Evolutionary conservation across 1,139 yeast species (phyloP).

Genomic region (Casaregolazyma lundiana): DNA sequence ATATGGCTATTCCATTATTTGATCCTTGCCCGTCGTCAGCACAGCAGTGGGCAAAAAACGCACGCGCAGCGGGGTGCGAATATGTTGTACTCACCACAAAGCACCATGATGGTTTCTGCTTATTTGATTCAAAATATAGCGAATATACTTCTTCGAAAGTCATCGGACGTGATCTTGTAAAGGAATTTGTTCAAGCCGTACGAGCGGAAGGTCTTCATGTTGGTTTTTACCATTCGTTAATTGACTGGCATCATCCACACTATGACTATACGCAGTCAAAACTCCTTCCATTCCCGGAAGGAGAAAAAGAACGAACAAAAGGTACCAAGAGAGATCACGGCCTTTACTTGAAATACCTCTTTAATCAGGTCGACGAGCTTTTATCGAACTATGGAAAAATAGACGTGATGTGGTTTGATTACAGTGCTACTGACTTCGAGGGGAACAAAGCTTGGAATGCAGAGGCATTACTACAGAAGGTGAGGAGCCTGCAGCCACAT

Average conservation of each 20-base stretch:
- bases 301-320: constrained; percentile 11
- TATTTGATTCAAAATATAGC: constrained; percentile 14
- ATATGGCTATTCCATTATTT: constrained; percentile 12
- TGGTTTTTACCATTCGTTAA: constrained; percentile 17
- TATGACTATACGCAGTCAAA: constrained; percentile 13
- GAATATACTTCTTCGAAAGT: constrained; percentile 11
- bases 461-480: constrained; percentile 9
- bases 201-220: constrained; percentile 14
- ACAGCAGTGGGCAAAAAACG: constrained; percentile 16
- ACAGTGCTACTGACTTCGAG: constrained; percentile 15
- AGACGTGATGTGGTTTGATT: constrained; percentile 18
- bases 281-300: constrained; percentile 15
- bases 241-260: constrained; percentile 19
- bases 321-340: constrained; percentile 11
- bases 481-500: constrained; percentile 12
- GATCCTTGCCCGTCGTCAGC: constrained; percentile 11
- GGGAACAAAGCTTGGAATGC: constrained; percentile 18
- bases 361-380: constrained; percentile 15
- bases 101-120: constrained; percentile 20
- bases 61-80: constrained; percentile 16
- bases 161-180: constrained; percentile 15
- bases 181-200: constrained; percentile 13
- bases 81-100: constrained; percentile 19
- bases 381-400: constrained; percentile 13
- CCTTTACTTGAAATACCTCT: constrained; percentile 14